These are phyloP conservation scores for Pseudocercospora fuligena DNA, from an alignment of 2,329 filamentous ascomycete species.

Conservation along the genomic window DNA sequence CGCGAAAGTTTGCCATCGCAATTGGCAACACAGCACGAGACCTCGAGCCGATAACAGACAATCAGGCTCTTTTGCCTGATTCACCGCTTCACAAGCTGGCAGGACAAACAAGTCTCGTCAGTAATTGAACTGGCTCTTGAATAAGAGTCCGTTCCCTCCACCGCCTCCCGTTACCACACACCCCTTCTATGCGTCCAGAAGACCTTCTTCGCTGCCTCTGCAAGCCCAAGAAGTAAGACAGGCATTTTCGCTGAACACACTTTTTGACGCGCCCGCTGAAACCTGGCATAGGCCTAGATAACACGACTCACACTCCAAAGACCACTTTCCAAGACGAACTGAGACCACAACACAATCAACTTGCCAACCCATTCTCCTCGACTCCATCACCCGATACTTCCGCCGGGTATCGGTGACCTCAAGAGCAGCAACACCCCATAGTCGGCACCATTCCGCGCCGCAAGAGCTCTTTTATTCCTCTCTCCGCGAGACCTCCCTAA, in stretches of 20 bases:
- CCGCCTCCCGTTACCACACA: slow-evolving; percentile 1
- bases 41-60: neutral
- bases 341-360: slow-evolving; percentile 61
- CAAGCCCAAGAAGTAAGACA: slow-evolving; percentile 85
- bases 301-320: slow-evolving; percentile 55
- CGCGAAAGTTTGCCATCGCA: slow-evolving; percentile 15
- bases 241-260: slow-evolving; percentile 23
- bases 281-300: slow-evolving; percentile 65
- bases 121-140: slow-evolving; percentile 17
- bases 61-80: slow-evolving; percentile 15
- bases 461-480: slow-evolving; percentile 80
- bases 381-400: slow-evolving; percentile 74
- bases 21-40: slow-evolving; percentile 20
- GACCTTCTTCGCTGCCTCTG: slow-evolving; percentile 92
- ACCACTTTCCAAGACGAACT: neutral
- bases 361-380: slow-evolving; percentile 59
- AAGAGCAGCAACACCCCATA: slow-evolving; percentile 62
- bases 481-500: slow-evolving; percentile 91
- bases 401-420: slow-evolving; percentile 80
- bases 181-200: slow-evolving; percentile 80
- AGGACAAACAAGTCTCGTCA: neutral
- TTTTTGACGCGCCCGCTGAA: slow-evolving; percentile 18
- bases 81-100: slow-evolving; percentile 17
- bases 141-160: slow-evolving; percentile 19
- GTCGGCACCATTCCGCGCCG: slow-evolving; percentile 86